These are phyloP conservation scores for Colletotrichum sp. DNA, from an alignment of 2,329 filamentous ascomycete species.

Conservation along the genomic window DNA sequence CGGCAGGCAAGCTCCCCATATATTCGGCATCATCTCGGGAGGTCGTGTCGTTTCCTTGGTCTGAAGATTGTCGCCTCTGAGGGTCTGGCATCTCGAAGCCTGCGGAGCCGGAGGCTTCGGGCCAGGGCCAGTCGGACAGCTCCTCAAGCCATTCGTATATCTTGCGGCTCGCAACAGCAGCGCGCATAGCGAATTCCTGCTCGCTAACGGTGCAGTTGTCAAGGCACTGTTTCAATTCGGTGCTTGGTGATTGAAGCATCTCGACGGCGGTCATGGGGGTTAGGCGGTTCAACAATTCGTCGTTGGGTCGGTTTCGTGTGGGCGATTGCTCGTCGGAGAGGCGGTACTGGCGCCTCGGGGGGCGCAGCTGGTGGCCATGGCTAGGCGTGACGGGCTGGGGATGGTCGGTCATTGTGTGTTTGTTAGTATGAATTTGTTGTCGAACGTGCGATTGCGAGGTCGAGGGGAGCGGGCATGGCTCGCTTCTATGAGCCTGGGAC, in stretches of 20 bases:
- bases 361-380: conserved; percentile 35
- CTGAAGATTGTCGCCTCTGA: conserved; percentile 44
- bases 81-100: conserved; percentile 58
- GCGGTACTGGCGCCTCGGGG: conserved; percentile 42
- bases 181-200: conserved; percentile 73
- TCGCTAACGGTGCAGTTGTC: conserved; percentile 68
- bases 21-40: conserved; percentile 47
- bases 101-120: conserved; percentile 48
- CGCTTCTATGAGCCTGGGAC: conserved; percentile 17
- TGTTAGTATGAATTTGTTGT: conserved; percentile 17
- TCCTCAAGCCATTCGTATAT: conserved; percentile 78
- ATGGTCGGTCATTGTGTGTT: conserved; percentile 38
- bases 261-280: conserved; percentile 66
- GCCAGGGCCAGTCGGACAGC: conserved; percentile 66
- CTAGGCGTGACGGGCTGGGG: conserved; percentile 34
- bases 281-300: conserved; percentile 67
- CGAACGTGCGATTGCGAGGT: conserved; percentile 8
- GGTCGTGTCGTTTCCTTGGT: conserved; percentile 27
- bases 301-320: conserved; percentile 49
- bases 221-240: conserved; percentile 62
- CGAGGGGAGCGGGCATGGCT: conserved; percentile 12
- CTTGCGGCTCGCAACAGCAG: conserved; percentile 72
- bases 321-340: conserved; percentile 46
- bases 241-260: conserved; percentile 59
- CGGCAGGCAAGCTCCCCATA: conserved; percentile 72